These are phyloP conservation scores for Metschnikowia cubensis DNA, from an alignment of 805 yeast genomes.

Conservation along the genomic window DNA sequence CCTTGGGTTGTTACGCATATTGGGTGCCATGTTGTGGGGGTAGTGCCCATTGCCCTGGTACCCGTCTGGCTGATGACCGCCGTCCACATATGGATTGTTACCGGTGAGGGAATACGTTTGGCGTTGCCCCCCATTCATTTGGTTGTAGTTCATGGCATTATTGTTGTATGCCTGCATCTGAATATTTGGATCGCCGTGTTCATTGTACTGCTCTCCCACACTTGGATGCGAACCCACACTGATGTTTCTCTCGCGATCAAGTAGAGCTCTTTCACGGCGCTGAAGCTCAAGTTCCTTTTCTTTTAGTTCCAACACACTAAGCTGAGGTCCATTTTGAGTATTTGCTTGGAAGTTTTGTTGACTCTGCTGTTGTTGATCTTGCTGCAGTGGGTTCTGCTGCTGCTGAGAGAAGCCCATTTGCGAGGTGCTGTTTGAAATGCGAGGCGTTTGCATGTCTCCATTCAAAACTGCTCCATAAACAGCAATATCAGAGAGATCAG, in stretches of 20 bases:
- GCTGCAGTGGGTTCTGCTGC: background rate
- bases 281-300: slow-evolving; percentile 25
- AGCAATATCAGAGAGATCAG: slow-evolving; percentile 37
- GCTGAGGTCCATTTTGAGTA: background rate
- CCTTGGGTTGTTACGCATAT: slow-evolving; percentile 22
- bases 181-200: background rate
- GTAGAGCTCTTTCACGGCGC: slow-evolving; percentile 25
- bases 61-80: slow-evolving; percentile 32
- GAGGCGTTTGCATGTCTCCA: slow-evolving; percentile 20
- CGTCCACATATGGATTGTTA: slow-evolving; percentile 13
- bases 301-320: background rate
- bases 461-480: slow-evolving; percentile 34
- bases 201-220: background rate
- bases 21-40: slow-evolving; percentile 23
- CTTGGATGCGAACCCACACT: background rate
- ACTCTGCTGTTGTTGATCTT: background rate
- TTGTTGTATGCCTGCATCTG: background rate
- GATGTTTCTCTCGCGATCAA: slow-evolving; percentile 16
- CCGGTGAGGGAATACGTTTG: slow-evolving; percentile 13
- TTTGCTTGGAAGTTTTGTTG: background rate
- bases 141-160: background rate
- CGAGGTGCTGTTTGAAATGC: slow-evolving; percentile 1
- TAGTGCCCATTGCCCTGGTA: slow-evolving; percentile 29
- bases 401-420: background rate
- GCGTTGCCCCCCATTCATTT: background rate